Base-by-base conservation (phyloP, 208 protist species). In the Leishmania braziliensis region DNA sequence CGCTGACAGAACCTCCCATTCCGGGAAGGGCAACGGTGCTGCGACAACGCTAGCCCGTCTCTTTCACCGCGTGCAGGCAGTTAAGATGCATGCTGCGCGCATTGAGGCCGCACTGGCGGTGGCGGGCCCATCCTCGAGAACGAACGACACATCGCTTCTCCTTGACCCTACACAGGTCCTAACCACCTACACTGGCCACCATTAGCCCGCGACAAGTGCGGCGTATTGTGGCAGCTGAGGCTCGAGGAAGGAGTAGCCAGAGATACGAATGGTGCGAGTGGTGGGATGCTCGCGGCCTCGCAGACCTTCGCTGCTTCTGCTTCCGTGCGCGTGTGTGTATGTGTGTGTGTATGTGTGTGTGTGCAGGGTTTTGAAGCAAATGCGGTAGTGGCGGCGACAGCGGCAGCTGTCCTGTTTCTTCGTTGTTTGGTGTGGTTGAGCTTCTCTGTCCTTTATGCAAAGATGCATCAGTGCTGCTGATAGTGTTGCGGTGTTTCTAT, bases 61-160 rank as follows among this genome's bases (percentile, higher is more conserved):
- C 33, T 86, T 86, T 54, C 82, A 86, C 33, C 82, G 82, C 23
- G 78, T 86, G 65, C 82, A 86, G 78, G 78, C 66, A 51, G 43
- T 86, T 36, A 82, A 82, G 63, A 71, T 75, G 53, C 78, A 86
- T 68, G 72, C 58, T 54, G 68, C 78, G 5, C 82, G 78, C 23
- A 48, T 86, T 23, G 73, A 86, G 23, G 50, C 73, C 18, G 77
- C 71, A 14, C 62, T 79, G 10, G 77, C 77, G 10, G 48, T n/a
- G 33, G 62, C 51, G 46, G 68, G 51, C 33, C 72, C 53, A 33
- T 53, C 48, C 6, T n/a, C 46, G 48, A 66, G 58, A 65, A 39
- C 43, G 3, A 58, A 46, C 10, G 39, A 46, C 0, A 48, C 46
- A 18, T 58, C 39, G n/a, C 48, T 26, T 50, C 26, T 79, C 23